These are phyloP conservation scores for Thuidium tamariscinum DNA, from an alignment of 225 moss, liverwort and hornwort genomes.

Conservation along the genomic window DNA sequence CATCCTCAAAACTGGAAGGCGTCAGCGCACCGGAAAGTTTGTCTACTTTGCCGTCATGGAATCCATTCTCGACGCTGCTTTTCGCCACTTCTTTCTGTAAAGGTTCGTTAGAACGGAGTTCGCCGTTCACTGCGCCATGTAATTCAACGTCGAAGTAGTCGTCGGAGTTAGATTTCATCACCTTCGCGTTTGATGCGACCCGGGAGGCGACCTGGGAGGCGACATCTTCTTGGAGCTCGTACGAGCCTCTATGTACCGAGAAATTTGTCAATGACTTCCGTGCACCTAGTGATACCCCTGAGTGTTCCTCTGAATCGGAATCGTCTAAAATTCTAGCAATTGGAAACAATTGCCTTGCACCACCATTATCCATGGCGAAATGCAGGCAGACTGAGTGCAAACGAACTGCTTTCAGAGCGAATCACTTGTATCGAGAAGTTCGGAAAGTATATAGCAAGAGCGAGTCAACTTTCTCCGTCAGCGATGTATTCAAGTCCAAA, in stretches of 20 bases:
- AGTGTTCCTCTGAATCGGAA: not conserved
- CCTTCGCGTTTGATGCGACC: not conserved
- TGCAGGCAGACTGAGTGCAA: not conserved
- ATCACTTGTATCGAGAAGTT: not conserved
- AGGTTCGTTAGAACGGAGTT: not conserved
- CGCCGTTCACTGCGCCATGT: not conserved
- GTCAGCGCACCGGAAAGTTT: not conserved
- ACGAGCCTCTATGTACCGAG: not conserved
- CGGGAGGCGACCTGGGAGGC: not conserved
- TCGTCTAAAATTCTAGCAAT: not conserved
- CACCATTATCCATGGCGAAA: constrained; percentile 6
- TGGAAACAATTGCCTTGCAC: not conserved
- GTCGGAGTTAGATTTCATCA: not conserved
- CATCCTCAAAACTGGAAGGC: not conserved
- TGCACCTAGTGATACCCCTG: not conserved
- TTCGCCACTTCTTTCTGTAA: not conserved
- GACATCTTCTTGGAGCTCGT: constrained; percentile 2
- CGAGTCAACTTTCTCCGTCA: not conserved
- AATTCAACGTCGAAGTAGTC: constrained; percentile 2
- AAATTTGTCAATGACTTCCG: not conserved
- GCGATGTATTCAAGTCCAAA: not conserved
- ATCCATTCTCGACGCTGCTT: not conserved
- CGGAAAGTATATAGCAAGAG: not conserved
- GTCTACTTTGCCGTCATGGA: not conserved
- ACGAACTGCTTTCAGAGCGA: not conserved